Percentiles rank a stretch among this genome's conserved stretches.
phyloP scores from a whole-genome alignment of 495 filamentous ascomycete genomes.

The Aspergillus bertholletiae region DNA sequence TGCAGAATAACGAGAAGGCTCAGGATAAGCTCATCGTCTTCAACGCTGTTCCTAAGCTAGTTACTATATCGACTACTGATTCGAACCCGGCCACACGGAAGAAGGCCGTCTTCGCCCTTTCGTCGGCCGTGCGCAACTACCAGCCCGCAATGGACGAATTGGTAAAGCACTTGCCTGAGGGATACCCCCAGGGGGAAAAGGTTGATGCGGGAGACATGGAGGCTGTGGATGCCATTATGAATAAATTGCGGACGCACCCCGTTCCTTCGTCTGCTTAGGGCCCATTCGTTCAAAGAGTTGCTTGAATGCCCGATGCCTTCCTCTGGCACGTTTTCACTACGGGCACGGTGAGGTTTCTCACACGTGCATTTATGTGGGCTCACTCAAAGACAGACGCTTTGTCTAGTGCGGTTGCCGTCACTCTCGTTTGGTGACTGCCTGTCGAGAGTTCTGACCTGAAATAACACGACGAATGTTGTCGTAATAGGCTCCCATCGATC shows the following conservation, averaged over 20 bases:
- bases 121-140: conserved; percentile 78
- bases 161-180: conserved; percentile 61
- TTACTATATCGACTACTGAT: conserved; percentile 59
- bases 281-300: background rate
- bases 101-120: conserved; percentile 86
- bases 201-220: conserved; percentile 84
- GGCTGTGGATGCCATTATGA: conserved; percentile 69
- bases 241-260: conserved; percentile 55
- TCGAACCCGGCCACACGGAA: conserved; percentile 63
- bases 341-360: background rate
- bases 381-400: background rate
- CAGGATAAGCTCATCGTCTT: conserved; percentile 75
- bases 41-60: conserved; percentile 66
- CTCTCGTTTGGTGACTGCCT: background rate
- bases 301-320: background rate
- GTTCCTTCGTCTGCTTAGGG: conserved; percentile 27
- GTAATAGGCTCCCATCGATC: background rate
- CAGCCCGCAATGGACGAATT: conserved; percentile 66
- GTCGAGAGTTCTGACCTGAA: background rate
- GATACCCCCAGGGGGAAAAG: conserved; percentile 52
- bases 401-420: background rate
- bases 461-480: background rate
- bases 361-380: background rate
- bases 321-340: background rate
- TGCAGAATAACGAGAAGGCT: conserved; percentile 86